These are phyloP conservation scores for Stagonosporopsis rhizophila DNA, from an alignment of 2,329 filamentous ascomycete species.

Conservation along the genomic window DNA sequence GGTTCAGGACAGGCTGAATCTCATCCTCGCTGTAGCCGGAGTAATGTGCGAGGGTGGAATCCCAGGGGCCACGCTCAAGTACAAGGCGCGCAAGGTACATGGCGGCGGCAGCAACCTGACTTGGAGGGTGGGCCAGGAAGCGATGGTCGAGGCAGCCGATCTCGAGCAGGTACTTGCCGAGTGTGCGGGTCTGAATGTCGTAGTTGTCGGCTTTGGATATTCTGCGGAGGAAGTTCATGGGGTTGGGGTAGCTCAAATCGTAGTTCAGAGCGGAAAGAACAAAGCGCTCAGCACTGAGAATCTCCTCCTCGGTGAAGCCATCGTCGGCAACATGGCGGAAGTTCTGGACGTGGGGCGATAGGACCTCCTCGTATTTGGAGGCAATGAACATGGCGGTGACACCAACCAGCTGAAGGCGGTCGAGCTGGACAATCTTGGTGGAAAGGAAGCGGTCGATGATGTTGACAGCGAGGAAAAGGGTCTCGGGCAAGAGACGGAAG, in stretches of 20 bases:
- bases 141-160: constrained; percentile 95
- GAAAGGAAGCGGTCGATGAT: constrained; percentile 98
- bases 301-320: constrained; percentile 93
- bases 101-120: constrained; percentile 86
- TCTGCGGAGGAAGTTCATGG: constrained; percentile 98
- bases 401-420: constrained; percentile 93
- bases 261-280: constrained; percentile 91
- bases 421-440: constrained; percentile 91
- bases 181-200: constrained; percentile 94
- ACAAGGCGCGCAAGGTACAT: constrained; percentile 96
- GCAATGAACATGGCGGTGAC: constrained; percentile 99
- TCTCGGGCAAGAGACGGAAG: constrained; percentile 94
- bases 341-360: constrained; percentile 95
- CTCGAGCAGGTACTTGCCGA: constrained; percentile 97
- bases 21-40: constrained; percentile 92
- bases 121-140: constrained; percentile 88
- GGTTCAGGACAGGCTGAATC: constrained; percentile 86
- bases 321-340: constrained; percentile 97
- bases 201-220: constrained; percentile 99
- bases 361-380: constrained; percentile 97
- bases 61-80: constrained; percentile 90
- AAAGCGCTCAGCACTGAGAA: constrained; percentile 95
- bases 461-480: constrained; percentile 95
- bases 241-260: constrained; percentile 97
- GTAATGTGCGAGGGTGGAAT: constrained; percentile 86